Evolutionary conservation across 345 rosid genomes (phyloP).

Genomic region (Eucalyptus pauciflora): DNA sequence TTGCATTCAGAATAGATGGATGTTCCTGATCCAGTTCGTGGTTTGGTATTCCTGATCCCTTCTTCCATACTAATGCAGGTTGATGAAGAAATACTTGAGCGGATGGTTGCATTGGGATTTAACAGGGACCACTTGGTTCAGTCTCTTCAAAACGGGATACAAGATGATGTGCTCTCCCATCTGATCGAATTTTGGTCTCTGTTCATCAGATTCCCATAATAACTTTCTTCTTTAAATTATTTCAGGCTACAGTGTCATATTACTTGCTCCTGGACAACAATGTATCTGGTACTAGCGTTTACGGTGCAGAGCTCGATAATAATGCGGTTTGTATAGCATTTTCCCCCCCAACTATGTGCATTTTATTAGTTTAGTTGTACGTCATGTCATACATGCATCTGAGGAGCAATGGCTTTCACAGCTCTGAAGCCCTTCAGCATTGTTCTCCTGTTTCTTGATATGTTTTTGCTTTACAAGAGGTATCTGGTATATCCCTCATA

Average conservation of each 20-base stretch:
- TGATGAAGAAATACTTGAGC: conserved; percentile 80
- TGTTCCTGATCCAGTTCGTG: not conserved
- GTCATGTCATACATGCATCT: not conserved
- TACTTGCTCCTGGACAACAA: conserved; percentile 77
- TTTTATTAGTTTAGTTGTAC: not conserved
- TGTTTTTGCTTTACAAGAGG: not conserved
- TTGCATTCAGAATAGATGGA: not conserved
- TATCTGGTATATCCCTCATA: not conserved
- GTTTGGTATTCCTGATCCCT: not conserved
- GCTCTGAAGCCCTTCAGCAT: not conserved
- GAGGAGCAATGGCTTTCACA: not conserved
- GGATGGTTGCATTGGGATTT: conserved; percentile 68
- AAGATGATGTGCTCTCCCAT: conserved; percentile 50
- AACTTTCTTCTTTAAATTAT: conserved; percentile 3
- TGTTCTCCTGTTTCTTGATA: not conserved
- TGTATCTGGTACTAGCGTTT: conserved; percentile 67
- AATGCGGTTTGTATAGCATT: conserved; percentile 32
- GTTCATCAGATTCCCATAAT: not conserved
- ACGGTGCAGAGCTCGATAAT: conserved; percentile 71
- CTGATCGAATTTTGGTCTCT: not conserved
- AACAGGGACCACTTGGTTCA: conserved; percentile 59
- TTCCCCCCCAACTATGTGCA: not conserved
- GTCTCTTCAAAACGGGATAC: conserved; percentile 69
- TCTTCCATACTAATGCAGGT: conserved; percentile 33
- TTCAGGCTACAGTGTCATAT: conserved; percentile 93